phyloP scores from a whole-genome alignment of 2,329 filamentous ascomycete genomes.

The Colletotrichum caudatum region DNA sequence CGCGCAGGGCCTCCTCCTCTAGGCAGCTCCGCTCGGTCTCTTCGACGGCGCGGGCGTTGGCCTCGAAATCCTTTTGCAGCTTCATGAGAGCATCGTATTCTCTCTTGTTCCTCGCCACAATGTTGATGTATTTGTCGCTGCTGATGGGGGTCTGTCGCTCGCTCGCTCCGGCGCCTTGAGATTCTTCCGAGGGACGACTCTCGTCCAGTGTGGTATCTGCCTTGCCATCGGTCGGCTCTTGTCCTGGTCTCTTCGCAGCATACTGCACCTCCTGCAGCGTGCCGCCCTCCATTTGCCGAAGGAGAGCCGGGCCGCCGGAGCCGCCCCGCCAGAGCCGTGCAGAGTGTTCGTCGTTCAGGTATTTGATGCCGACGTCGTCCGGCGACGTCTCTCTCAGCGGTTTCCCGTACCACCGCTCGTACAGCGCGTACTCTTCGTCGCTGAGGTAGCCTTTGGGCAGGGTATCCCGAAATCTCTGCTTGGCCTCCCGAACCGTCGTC shows the following conservation, averaged over 20 bases:
- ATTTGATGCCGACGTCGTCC: conserved; percentile 68
- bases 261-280: conserved; percentile 72
- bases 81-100: conserved; percentile 67
- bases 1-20: conserved; percentile 54
- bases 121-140: conserved; percentile 57
- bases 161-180: conserved; percentile 50
- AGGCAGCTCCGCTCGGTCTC: conserved; percentile 48
- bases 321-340: neutral
- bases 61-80: conserved; percentile 69
- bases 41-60: conserved; percentile 50
- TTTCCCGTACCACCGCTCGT: conserved; percentile 84
- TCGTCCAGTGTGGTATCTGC: neutral
- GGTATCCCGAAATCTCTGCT: conserved; percentile 80
- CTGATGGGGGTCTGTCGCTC: conserved; percentile 57
- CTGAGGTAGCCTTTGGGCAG: conserved; percentile 79
- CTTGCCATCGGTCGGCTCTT: neutral
- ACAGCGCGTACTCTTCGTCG: conserved; percentile 78
- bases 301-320: conserved; percentile 52
- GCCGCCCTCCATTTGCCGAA: conserved; percentile 68
- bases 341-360: conserved; percentile 40
- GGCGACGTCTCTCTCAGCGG: conserved; percentile 72
- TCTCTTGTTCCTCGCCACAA: conserved; percentile 64
- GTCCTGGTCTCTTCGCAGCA: conserved; percentile 15
- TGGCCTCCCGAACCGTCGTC: conserved; percentile 75
- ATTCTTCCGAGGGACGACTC: conserved; percentile 5